A percentile compares a stretch with the other conserved stretches of the same genome.
These are phyloP conservation scores for Mediolabrus comicus DNA, from an alignment of 108 stramenopile genomes.

Conservation along the genomic window DNA sequence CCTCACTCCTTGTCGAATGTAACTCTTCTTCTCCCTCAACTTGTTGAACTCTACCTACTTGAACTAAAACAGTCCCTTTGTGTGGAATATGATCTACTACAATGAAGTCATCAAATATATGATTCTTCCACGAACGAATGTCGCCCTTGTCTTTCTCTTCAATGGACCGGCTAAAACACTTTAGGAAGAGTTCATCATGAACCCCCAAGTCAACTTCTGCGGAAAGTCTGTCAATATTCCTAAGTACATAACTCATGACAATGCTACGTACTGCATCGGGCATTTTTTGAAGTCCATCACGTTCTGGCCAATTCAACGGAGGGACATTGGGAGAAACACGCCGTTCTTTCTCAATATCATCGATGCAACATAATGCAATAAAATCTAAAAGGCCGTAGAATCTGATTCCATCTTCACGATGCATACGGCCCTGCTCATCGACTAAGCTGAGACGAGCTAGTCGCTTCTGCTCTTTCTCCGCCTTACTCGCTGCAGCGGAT, in stretches of 20 bases:
- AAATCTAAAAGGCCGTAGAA: background rate
- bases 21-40: background rate
- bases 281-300: background rate
- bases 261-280: background rate
- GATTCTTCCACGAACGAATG: background rate
- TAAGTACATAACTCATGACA: background rate
- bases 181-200: background rate
- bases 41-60: background rate
- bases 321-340: background rate
- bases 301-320: background rate
- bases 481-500: background rate
- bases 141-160: background rate
- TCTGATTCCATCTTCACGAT: background rate
- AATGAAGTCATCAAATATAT: background rate
- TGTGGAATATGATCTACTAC: background rate
- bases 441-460: background rate
- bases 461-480: background rate
- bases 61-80: background rate
- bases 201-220: background rate
- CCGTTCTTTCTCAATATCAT: background rate
- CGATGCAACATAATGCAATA: background rate
- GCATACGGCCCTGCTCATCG: background rate
- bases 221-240: background rate
- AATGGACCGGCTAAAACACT: background rate
- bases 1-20: background rate